Evolutionary conservation across 495 filamentous ascomycete genomes (phyloP).

Genomic region (Thozetella sp.): DNA sequence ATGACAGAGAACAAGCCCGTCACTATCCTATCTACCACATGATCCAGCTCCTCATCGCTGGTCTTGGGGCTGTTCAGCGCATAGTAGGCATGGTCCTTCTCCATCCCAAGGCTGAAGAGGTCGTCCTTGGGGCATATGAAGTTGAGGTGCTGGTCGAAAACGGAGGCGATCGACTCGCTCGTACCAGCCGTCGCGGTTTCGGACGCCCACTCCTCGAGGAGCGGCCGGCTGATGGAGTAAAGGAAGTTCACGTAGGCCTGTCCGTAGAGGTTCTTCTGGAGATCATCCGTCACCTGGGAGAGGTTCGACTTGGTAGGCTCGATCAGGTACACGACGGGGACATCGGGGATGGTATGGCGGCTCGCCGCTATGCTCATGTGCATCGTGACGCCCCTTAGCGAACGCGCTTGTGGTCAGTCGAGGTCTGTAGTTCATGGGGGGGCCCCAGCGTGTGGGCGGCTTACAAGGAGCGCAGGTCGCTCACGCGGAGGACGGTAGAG

Average conservation of each 20-base stretch:
- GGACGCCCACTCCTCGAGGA: constrained; percentile 94
- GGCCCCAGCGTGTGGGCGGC: not conserved
- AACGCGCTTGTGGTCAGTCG: not conserved
- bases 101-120: constrained; percentile 90
- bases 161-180: constrained; percentile 84
- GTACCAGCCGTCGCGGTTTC: constrained; percentile 83
- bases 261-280: constrained; percentile 85
- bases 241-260: constrained; percentile 98
- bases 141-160: constrained; percentile 98
- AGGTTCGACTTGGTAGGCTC: constrained; percentile 85
- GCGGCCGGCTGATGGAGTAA: constrained; percentile 85
- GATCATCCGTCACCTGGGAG: constrained; percentile 80
- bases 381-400: constrained; percentile 90
- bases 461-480: constrained; percentile 1
- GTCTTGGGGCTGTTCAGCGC: constrained; percentile 91
- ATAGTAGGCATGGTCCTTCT: constrained; percentile 84
- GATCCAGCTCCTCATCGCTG: constrained; percentile 86
- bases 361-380: constrained; percentile 89
- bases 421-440: not conserved
- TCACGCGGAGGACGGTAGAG: not conserved
- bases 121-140: constrained; percentile 97
- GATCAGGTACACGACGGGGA: constrained; percentile 92
- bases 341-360: constrained; percentile 92
- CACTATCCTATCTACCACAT: constrained; percentile 85
- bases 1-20: constrained; percentile 95